A percentile compares a stretch with the other conserved stretches of the same genome.
Evolutionary conservation across 1,139 yeast species (phyloP).

Genomic region (Geotrichum carabidarum): DNA sequence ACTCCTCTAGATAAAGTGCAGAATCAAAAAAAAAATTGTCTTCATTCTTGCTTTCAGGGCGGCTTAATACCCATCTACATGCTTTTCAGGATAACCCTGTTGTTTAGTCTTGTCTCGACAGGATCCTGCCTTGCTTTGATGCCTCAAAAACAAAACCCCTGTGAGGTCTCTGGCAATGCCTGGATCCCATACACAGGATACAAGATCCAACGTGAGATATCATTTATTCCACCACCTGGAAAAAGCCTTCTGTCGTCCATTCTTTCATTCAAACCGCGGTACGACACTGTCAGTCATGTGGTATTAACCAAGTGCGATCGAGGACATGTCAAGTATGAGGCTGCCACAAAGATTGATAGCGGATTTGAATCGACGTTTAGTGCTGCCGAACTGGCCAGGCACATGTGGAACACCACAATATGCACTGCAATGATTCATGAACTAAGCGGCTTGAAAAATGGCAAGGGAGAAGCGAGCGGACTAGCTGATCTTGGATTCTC

Average conservation of each 20-base stretch:
- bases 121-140: not conserved
- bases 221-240: slow-evolving; percentile 5
- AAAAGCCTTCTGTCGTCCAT: slow-evolving; percentile 1
- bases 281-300: slow-evolving; percentile 1
- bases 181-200: slow-evolving; percentile 53
- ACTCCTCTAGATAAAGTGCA: too few species aligned
- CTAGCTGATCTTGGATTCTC: not conserved
- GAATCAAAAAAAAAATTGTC: too few species aligned
- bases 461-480: not conserved
- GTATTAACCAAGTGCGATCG: slow-evolving; percentile 13
- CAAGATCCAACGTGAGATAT: slow-evolving; percentile 43
- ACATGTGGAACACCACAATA: slow-evolving; percentile 12
- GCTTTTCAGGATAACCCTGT: not conserved
- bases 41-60: too few species aligned
- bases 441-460: not conserved
- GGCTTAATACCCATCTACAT: too few species aligned
- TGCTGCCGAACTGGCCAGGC: not conserved
- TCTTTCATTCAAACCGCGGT: not conserved
- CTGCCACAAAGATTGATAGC: not conserved
- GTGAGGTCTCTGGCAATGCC: slow-evolving; percentile 37
- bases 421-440: not conserved
- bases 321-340: slow-evolving; percentile 12
- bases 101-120: not conserved
- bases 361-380: not conserved
- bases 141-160: slow-evolving; percentile 23